Percentiles rank a stretch among this genome's conserved stretches.
These are phyloP conservation scores for Metarhizium guizhouense DNA, from an alignment of 2,329 filamentous ascomycete genomes.

Conservation along the genomic window DNA sequence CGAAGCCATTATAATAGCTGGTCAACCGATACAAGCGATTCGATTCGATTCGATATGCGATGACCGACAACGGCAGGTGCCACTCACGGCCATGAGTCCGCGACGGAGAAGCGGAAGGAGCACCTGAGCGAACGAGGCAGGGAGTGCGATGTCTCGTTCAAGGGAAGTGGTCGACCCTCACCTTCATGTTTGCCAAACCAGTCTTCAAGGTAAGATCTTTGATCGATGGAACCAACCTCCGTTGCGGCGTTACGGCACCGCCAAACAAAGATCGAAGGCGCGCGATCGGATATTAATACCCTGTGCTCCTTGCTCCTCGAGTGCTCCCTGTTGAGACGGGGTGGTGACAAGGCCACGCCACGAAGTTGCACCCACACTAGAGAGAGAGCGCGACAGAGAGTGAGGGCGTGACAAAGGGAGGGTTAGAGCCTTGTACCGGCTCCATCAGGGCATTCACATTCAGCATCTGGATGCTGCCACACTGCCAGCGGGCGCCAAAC, in stretches of 20 bases:
- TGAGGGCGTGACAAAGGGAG: too few relatives aligned
- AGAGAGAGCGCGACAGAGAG: too few relatives aligned
- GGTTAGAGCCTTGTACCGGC: neutral
- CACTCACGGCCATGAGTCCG: neutral
- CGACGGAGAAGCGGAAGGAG: neutral
- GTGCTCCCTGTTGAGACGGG: neutral
- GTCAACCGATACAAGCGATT: neutral
- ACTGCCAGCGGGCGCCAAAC: neutral
- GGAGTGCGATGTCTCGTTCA: neutral
- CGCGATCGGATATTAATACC: neutral
- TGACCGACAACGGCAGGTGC: neutral
- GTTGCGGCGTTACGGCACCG: neutral
- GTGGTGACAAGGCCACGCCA: neutral
- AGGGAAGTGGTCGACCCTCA: neutral
- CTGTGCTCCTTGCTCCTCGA: neutral
- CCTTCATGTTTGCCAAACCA: neutral
- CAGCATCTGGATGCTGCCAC: neutral
- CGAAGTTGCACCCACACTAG: neutral
- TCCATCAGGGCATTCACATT: neutral
- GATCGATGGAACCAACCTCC: neutral
- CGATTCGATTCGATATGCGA: too few relatives aligned
- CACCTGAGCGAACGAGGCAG: neutral
- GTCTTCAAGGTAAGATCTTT: neutral
- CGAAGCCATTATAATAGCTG: conserved; percentile 3
- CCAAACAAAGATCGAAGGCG: neutral